Evolutionary conservation across 176 grass and related monocot genomes (phyloP).

Genomic region (Elaeis guineensis): DNA sequence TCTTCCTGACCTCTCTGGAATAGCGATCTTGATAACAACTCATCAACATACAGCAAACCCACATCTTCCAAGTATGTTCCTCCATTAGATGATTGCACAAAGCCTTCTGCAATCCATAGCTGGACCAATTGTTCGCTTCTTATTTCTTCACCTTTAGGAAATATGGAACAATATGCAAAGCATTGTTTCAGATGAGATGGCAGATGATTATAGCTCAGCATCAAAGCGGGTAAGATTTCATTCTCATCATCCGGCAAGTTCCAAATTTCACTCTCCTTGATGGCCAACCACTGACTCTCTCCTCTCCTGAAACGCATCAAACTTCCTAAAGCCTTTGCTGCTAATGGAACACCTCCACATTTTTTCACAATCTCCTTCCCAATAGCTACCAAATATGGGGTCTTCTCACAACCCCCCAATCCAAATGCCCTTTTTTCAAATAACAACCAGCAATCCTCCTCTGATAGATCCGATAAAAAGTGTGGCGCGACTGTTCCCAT

Average conservation of each 20-base stretch:
- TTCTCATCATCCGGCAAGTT: background rate
- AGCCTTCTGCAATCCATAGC: slow-evolving; percentile 27
- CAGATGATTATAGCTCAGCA: slow-evolving; percentile 16
- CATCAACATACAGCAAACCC: background rate
- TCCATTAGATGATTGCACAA: background rate
- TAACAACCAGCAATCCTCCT: slow-evolving; percentile 2
- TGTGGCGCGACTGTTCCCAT: background rate
- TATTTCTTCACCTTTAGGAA: background rate
- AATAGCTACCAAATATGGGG: slow-evolving; percentile 1
- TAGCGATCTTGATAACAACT: slow-evolving; percentile 1
- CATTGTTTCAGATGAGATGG: slow-evolving; percentile 19
- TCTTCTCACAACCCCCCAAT: background rate
- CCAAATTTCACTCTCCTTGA: slow-evolving; percentile 16
- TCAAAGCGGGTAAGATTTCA: slow-evolving; percentile 6
- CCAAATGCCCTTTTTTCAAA: background rate
- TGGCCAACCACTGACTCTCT: background rate
- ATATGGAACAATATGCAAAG: slow-evolving; percentile 17
- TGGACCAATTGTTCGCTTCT: background rate
- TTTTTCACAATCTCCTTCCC: slow-evolving; percentile 16
- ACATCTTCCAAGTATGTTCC: background rate
- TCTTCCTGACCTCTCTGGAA: background rate
- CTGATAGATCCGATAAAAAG: background rate
- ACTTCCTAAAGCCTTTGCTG: slow-evolving; percentile 18
- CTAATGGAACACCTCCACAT: slow-evolving; percentile 23
- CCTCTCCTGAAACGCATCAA: background rate